These are phyloP conservation scores for Sarcocystis neurona DNA, from an alignment of 169 alveolate species.

Conservation along the genomic window DNA sequence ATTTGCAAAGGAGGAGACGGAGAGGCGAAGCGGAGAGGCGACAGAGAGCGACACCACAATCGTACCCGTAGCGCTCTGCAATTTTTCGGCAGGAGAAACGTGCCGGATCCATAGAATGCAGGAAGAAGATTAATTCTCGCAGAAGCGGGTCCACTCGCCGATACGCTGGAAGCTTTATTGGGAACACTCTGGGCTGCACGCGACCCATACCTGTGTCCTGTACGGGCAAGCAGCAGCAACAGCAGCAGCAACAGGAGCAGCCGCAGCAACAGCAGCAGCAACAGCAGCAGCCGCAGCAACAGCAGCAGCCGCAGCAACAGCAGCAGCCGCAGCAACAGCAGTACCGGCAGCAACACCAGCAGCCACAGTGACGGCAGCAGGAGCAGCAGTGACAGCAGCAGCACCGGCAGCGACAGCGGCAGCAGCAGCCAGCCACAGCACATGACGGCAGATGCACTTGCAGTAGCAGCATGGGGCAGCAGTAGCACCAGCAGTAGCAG, in stretches of 20 bases:
- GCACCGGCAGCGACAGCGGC: too few relatives aligned
- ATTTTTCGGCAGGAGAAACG: conserved; percentile 78
- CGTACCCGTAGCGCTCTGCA: conserved; percentile 79
- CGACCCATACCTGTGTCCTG: conserved; percentile 85
- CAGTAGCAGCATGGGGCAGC: too few relatives aligned
- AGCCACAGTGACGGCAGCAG: too few relatives aligned
- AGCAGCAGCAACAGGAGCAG: neutral
- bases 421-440: too few relatives aligned
- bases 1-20: neutral
- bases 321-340: too few relatives aligned
- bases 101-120: conserved; percentile 82
- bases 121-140: conserved; percentile 80
- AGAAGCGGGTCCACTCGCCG: conserved; percentile 78
- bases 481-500: too few relatives aligned
- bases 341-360: too few relatives aligned
- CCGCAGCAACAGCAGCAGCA: neutral
- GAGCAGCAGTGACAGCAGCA: too few relatives aligned
- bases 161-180: conserved; percentile 66
- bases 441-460: too few relatives aligned
- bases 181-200: conserved; percentile 80
- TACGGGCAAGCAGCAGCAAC: neutral
- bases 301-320: neutral
- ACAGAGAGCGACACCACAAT: neutral
- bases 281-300: neutral
- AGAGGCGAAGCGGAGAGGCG: neutral